Percentiles rank a stretch among this genome's conserved stretches.
Conservation (phyloP, 2,329 filamentous ascomycete species). For the Apiospora marii region DNA sequence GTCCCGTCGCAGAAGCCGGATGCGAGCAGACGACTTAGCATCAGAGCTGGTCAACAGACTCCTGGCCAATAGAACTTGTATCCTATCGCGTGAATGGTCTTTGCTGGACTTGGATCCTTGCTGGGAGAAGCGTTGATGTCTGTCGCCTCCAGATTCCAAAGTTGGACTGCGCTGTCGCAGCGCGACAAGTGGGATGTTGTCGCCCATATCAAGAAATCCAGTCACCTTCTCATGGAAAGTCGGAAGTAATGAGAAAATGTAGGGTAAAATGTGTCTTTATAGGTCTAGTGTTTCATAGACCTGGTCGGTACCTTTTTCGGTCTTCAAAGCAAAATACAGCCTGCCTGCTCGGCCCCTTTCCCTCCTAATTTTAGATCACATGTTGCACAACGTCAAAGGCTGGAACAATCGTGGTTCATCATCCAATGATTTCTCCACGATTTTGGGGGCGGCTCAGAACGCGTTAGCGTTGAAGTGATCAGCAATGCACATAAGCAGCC, state of each 20-base stretch:
- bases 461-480: too few relatives aligned
- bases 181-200: not conserved
- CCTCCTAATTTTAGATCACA: too few relatives aligned
- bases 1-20: not conserved
- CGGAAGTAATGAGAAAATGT: not conserved
- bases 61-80: not conserved
- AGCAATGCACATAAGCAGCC: too few relatives aligned
- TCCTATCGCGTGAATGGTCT: not conserved
- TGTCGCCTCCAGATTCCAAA: not conserved
- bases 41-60: not conserved
- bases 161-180: not conserved
- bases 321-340: too few relatives aligned
- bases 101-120: not conserved
- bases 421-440: too few relatives aligned
- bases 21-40: not conserved
- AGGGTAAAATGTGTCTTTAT: too few relatives aligned
- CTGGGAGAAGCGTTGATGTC: not conserved
- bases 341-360: too few relatives aligned
- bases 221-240: not conserved
- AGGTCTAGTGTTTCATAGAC: too few relatives aligned
- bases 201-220: not conserved
- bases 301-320: too few relatives aligned
- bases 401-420: too few relatives aligned
- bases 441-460: too few relatives aligned
- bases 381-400: too few relatives aligned